Conservation (phyloP, 306 rosid genomes). For the Quillaja saponaria region DNA sequence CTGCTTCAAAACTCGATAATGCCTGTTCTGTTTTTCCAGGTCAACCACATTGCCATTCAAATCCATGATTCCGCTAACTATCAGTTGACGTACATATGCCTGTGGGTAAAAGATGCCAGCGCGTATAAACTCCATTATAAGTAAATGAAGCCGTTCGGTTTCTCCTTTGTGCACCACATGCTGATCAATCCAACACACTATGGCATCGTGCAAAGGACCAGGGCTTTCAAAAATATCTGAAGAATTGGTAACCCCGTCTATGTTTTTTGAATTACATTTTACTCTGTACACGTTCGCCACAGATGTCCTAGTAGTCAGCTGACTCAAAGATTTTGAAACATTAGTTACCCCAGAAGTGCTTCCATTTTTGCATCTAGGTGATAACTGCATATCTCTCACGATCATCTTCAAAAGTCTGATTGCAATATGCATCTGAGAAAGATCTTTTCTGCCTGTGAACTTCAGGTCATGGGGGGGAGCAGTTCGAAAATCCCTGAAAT, state of each 20-base stretch:
- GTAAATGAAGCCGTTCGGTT: constrained; percentile 73
- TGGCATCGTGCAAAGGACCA: constrained; percentile 85
- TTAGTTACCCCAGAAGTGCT: constrained; percentile 31
- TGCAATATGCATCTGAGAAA: constrained; percentile 76
- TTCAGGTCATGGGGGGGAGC: constrained; percentile 57
- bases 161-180: constrained; percentile 78
- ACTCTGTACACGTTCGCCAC: constrained; percentile 37
- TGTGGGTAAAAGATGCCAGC: constrained; percentile 84
- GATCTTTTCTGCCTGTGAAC: constrained; percentile 82
- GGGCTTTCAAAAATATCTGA: constrained; percentile 74
- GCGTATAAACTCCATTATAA: constrained; percentile 70
- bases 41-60: constrained; percentile 52
- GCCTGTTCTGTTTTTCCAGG: constrained; percentile 65
- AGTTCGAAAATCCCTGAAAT: constrained; percentile 72
- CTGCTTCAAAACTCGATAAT: constrained; percentile 62
- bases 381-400: constrained; percentile 51
- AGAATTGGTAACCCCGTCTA: constrained; percentile 37
- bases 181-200: constrained; percentile 99
- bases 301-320: constrained; percentile 37
- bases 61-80: constrained; percentile 90
- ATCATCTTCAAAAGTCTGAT: constrained; percentile 73
- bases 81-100: constrained; percentile 91
- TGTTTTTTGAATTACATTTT: constrained; percentile 40
- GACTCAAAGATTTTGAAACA: constrained; percentile 44
- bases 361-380: constrained; percentile 40